Conservation (phyloP, 257 asterid genomes). For the Nicotiana paniculata region DNA sequence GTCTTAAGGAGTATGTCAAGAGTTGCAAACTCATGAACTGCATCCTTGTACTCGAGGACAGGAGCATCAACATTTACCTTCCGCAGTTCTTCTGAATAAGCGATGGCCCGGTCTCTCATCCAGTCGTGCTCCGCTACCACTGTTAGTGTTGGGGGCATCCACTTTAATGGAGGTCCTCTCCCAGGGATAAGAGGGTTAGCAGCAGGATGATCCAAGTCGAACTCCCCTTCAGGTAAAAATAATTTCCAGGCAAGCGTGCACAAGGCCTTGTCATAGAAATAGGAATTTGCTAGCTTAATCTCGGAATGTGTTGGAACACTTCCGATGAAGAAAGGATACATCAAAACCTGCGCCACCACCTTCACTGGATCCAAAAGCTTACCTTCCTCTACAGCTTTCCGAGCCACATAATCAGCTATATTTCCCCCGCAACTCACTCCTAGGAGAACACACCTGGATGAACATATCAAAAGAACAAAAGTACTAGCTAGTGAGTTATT, state of each 20-base stretch:
- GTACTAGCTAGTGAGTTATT: neutral
- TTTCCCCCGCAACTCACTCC: conserved; percentile 98
- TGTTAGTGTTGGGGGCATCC: conserved; percentile 86
- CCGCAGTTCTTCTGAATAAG: conserved; percentile 81
- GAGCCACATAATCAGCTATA: conserved; percentile 70
- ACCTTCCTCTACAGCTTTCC: conserved; percentile 77
- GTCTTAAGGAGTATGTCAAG: conserved; percentile 79
- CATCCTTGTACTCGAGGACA: conserved; percentile 80
- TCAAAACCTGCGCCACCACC: conserved; percentile 86
- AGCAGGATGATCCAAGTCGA: conserved; percentile 70
- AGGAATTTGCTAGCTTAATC: conserved; percentile 73
- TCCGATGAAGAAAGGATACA: conserved; percentile 94
- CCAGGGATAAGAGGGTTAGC: conserved; percentile 64
- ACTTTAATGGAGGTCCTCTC: conserved; percentile 60
- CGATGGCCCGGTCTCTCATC: conserved; percentile 92
- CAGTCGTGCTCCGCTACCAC: conserved; percentile 83
- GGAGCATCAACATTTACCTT: conserved; percentile 88
- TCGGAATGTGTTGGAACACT: conserved; percentile 81
- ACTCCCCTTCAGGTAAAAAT: conserved; percentile 61
- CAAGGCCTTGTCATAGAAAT: conserved; percentile 86
- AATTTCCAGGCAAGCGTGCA: conserved; percentile 80
- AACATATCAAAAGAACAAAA: conserved; percentile 3
- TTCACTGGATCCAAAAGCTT: conserved; percentile 80
- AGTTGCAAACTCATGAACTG: conserved; percentile 86
- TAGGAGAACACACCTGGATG: conserved; percentile 85